phyloP scores from a whole-genome alignment of 2,329 filamentous ascomycete species.

The Hypoxylon sp. region DNA sequence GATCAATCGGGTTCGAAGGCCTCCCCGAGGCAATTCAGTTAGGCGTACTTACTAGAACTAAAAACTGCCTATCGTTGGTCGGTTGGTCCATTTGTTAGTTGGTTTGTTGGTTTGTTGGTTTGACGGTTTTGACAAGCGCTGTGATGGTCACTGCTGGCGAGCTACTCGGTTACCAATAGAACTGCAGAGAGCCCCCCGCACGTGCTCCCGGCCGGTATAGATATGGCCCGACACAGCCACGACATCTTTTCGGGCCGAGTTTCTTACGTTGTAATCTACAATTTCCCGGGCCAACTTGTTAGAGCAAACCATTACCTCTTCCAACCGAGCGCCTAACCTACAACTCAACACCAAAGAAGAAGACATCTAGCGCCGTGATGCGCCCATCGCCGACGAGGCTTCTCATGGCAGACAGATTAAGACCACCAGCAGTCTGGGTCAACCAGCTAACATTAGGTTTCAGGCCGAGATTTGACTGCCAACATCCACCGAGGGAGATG shows the following conservation, averaged over 20 bases:
- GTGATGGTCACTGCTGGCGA: not conserved
- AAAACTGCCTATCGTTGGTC: not conserved
- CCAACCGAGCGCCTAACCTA: not conserved
- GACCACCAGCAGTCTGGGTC: not conserved
- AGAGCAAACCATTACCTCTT: not conserved
- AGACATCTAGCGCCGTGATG: not conserved
- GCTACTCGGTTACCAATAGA: not conserved
- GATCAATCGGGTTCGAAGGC: not conserved
- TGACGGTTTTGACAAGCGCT: not conserved
- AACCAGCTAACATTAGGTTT: constrained; percentile 1
- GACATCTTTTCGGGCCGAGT: not conserved
- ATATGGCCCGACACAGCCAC: not conserved
- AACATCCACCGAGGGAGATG: not conserved
- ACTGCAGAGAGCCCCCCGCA: not conserved
- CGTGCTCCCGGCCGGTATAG: not conserved
- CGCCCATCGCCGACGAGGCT: not conserved
- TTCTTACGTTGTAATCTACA: not conserved
- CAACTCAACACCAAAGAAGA: not conserved
- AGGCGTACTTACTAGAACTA: too few species aligned
- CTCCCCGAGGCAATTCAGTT: not conserved
- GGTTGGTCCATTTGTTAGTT: not conserved
- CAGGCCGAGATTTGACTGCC: not conserved
- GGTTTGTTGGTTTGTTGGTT: not conserved
- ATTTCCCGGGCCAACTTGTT: not conserved
- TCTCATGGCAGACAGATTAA: not conserved